Evolutionary conservation across 768 basidiomycete genomes (phyloP).

Genomic region (Tulasnella sp.): DNA sequence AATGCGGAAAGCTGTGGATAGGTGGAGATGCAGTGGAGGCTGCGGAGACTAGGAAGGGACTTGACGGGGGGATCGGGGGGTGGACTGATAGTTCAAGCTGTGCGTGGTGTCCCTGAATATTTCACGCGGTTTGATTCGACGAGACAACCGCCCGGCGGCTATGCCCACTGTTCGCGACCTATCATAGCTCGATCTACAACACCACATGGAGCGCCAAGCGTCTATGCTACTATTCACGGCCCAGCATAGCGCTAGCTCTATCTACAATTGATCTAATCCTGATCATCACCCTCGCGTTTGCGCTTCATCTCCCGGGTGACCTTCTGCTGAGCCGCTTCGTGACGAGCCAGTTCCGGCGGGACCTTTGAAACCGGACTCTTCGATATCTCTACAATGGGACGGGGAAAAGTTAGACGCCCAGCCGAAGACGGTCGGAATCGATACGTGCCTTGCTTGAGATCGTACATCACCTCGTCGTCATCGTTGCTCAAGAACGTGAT

Average conservation of each 20-base stretch:
- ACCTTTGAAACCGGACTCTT: slow-evolving; percentile 94
- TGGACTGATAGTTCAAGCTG: slow-evolving; percentile 17
- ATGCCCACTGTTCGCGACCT: too few species aligned
- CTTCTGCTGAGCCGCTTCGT: slow-evolving; percentile 87
- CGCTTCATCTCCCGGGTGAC: slow-evolving; percentile 94
- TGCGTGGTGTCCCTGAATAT: slow-evolving; percentile 14
- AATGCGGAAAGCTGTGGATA: slow-evolving; percentile 12
- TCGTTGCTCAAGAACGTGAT: slow-evolving; percentile 97
- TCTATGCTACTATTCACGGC: neutral
- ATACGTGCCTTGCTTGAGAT: slow-evolving; percentile 80
- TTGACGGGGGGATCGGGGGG: neutral
- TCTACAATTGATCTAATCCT: slow-evolving; percentile 35
- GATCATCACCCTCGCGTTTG: slow-evolving; percentile 80
- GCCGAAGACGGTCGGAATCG: neutral
- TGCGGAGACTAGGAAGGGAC: slow-evolving; percentile 9
- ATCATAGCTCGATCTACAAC: neutral
- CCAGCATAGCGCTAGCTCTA: neutral
- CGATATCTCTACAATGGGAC: slow-evolving; percentile 63
- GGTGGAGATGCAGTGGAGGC: slow-evolving; percentile 8
- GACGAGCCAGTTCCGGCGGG: slow-evolving; percentile 79
- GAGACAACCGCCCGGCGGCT: too few species aligned
- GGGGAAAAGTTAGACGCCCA: neutral
- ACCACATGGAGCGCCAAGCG: neutral
- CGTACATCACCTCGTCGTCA: slow-evolving; percentile 98
- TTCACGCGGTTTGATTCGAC: slow-evolving; percentile 9